These are phyloP conservation scores for Crotalaria pallida DNA, from an alignment of 306 rosid species.

Conservation along the genomic window DNA sequence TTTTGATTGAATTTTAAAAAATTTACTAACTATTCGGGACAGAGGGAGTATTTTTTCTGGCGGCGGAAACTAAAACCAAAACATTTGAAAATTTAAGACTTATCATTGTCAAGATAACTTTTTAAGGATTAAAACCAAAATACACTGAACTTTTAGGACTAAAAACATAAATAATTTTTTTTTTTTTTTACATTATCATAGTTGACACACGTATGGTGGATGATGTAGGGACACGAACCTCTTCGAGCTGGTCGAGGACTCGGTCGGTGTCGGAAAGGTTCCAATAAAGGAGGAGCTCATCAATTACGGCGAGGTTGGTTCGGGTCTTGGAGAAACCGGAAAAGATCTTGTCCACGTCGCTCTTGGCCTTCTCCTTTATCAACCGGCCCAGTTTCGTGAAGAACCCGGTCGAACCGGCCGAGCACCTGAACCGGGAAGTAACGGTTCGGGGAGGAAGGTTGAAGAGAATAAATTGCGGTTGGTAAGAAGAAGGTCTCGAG, in stretches of 20 bases:
- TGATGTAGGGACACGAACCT: constrained; percentile 51
- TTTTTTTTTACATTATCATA: too few relatives aligned
- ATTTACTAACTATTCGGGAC: too few relatives aligned
- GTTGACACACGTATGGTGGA: too few relatives aligned
- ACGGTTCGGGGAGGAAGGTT: background rate
- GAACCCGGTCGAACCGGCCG: constrained; percentile 76
- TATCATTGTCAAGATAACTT: too few relatives aligned
- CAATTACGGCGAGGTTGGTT: constrained; percentile 77
- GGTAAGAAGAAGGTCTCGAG: constrained; percentile 28
- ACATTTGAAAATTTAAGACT: too few relatives aligned
- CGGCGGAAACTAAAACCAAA: too few relatives aligned
- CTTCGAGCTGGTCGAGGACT: constrained; percentile 94
- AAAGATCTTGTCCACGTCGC: constrained; percentile 85
- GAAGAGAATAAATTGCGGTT: constrained; percentile 18
- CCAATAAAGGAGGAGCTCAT: constrained; percentile 93
- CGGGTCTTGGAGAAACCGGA: constrained; percentile 89
- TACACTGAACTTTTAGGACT: too few relatives aligned
- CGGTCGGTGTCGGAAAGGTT: constrained; percentile 87
- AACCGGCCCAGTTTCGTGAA: constrained; percentile 73
- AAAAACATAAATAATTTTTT: too few relatives aligned
- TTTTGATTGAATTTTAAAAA: too few relatives aligned
- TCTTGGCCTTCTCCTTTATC: constrained; percentile 85
- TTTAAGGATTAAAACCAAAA: too few relatives aligned
- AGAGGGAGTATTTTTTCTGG: too few relatives aligned
- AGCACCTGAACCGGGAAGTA: constrained; percentile 50